phyloP scores from a whole-genome alignment of 768 basidiomycete genomes.

The Termitomyces sp. region DNA sequence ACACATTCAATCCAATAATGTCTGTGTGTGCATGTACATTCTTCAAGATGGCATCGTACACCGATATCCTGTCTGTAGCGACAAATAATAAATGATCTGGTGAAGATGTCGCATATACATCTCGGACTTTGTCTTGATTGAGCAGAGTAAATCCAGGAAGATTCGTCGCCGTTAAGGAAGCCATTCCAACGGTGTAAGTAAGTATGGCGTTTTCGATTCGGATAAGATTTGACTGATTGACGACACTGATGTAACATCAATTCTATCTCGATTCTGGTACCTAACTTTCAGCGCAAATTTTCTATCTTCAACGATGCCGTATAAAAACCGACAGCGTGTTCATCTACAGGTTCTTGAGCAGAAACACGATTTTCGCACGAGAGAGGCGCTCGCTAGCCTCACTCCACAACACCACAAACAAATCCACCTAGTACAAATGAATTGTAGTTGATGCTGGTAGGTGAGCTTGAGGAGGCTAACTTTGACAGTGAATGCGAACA shows the following conservation, averaged over 20 bases:
- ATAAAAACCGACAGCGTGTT: too few species aligned
- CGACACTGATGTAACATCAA: too few species aligned
- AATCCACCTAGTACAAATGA: slow-evolving; percentile 82
- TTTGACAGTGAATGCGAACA: too few species aligned
- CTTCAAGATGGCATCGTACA: slow-evolving; percentile 91
- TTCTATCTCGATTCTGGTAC: too few species aligned
- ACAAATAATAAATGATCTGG: slow-evolving; percentile 81
- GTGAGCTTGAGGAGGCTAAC: too few species aligned
- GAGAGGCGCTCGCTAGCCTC: slow-evolving; percentile 58
- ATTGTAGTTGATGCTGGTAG: slow-evolving; percentile 36
- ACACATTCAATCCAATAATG: background rate
- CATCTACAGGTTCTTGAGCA: slow-evolving; percentile 68
- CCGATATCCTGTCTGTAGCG: slow-evolving; percentile 93
- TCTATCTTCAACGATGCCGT: too few species aligned
- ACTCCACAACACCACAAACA: slow-evolving; percentile 40
- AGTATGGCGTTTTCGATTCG: too few species aligned
- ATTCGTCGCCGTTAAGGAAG: slow-evolving; percentile 47
- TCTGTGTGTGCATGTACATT: slow-evolving; percentile 60
- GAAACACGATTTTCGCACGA: slow-evolving; percentile 80
- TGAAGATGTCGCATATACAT: slow-evolving; percentile 79
- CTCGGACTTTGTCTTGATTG: slow-evolving; percentile 93
- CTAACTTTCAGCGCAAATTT: too few species aligned
- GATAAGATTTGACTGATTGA: too few species aligned
- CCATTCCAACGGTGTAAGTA: background rate
- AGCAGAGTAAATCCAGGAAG: slow-evolving; percentile 62